phyloP scores from a whole-genome alignment of 1,284 basidiomycete genomes.

The Trametes sp. region DNA sequence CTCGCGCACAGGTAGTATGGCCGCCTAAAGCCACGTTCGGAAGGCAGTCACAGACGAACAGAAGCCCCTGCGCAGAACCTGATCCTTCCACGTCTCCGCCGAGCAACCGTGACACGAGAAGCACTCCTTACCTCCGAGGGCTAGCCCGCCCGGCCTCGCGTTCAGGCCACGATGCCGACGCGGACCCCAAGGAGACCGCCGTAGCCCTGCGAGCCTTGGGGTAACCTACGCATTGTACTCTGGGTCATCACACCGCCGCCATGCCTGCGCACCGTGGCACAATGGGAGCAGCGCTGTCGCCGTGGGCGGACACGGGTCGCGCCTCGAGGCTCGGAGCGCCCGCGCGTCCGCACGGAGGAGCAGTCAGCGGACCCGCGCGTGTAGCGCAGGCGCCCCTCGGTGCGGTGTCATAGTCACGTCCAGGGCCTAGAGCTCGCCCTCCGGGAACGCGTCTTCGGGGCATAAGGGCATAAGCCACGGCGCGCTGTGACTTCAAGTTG shows the following conservation, averaged over 20 bases:
- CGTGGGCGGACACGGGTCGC: constrained; percentile 6
- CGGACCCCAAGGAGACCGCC: neutral
- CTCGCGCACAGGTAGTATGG: neutral
- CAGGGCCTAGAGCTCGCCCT: too few species aligned
- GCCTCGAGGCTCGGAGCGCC: constrained; percentile 31
- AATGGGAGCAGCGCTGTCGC: neutral
- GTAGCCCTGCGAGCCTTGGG: too few species aligned
- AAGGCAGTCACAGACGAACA: neutral
- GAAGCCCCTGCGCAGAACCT: constrained; percentile 8
- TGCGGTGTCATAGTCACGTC: neutral
- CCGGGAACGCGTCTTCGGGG: too few species aligned
- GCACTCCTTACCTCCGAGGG: neutral
- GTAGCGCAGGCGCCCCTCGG: constrained; percentile 4
- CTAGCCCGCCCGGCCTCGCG: neutral
- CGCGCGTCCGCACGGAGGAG: constrained; percentile 13
- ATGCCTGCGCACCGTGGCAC: too few species aligned
- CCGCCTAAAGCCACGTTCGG: neutral
- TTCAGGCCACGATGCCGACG: neutral
- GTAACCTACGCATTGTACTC: too few species aligned
- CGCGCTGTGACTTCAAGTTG: neutral
- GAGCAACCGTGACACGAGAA: neutral
- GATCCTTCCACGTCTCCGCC: neutral
- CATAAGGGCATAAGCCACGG: too few species aligned
- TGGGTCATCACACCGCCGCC: too few species aligned
- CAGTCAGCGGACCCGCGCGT: constrained; percentile 30